Conservation (phyloP, 371 early-diverging fungal genomes). For the Nematocida sp. region DNA sequence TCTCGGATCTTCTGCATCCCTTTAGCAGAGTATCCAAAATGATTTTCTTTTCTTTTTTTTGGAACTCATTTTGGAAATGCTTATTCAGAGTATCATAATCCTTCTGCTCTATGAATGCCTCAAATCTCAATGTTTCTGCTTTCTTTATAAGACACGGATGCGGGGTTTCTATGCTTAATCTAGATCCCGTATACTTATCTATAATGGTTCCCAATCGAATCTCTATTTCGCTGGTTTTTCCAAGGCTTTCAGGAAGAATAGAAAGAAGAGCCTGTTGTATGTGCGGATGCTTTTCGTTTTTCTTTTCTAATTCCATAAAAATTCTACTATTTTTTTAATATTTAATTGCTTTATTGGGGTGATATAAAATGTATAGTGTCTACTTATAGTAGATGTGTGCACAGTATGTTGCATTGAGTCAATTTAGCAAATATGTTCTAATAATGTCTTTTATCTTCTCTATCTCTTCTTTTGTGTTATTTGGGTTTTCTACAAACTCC, state of each 20-base stretch:
- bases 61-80: background rate
- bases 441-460: no score
- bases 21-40: conserved; percentile 38
- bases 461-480: no score
- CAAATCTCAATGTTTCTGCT: conserved; percentile 33
- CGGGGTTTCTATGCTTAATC: conserved; percentile 2
- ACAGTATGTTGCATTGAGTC: no score
- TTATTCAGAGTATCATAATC: background rate
- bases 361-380: no score
- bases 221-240: conserved; percentile 33
- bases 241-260: conserved; percentile 9
- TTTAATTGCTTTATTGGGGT: background rate
- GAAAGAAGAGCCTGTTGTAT: background rate
- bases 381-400: no score
- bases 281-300: conserved; percentile 5
- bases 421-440: no score
- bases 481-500: no score
- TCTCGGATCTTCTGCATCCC: conserved; percentile 35
- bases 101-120: conserved; percentile 14
- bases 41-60: background rate
- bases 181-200: conserved; percentile 29
- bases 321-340: background rate
- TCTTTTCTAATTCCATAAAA: conserved; percentile 38
- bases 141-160: conserved; percentile 45
- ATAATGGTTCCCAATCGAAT: conserved; percentile 33